Evolutionary conservation across 768 basidiomycete genomes (phyloP), one percentile per base, ranked within the genome.

Genomic region (Lactarius vividus): DNA sequence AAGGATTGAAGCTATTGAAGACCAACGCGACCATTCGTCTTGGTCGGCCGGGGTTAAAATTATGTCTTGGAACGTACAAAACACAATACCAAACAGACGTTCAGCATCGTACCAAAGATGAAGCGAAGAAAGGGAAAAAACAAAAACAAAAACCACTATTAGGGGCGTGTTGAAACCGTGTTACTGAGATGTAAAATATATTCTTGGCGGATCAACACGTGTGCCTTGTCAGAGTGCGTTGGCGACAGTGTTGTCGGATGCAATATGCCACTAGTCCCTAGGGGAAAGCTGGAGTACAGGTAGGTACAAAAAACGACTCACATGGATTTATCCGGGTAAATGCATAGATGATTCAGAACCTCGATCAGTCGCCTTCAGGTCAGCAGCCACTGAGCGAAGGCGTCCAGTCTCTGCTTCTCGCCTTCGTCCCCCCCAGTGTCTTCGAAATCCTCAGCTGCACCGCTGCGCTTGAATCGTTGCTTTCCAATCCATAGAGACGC

Each of bases 361-460:
- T 26, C 3, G 37, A 29, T 73, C 71, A 90, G 70, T 93, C 90
- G 40, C 86, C 91, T 76, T 94, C 91, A 10, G 84, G 84, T 83
- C 77, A 94, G 82, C 55, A 97, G 79, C 94, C 94, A 96, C 44
- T 86, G 78, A 0, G 92, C 92, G 73, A 96, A 97, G 75, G 88
- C 84, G 61, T 96, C 95, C 73, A 98, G 76, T 55, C 95, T 86
- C 74, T 85, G 84, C 81, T 89, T 88, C 75, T 97, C 92, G 49
- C 83, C 87, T 59, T 88, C 91, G 4, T 85, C 89, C 2, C 83
- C 86, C 26, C 84, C 86, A 8, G 28, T 4, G 28, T 82, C 88
- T 62, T 83, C 86, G 2, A 81, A 62, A 1, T 85, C 86, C n/a
- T 88, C 88, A 3, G 82, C 83, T 29, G 78, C 79, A 10, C 91